A percentile compares a stretch with the other conserved stretches of the same genome.
Conservation (phyloP, 331 rosid genomes). For the Stylosanthes scabra region DNA sequence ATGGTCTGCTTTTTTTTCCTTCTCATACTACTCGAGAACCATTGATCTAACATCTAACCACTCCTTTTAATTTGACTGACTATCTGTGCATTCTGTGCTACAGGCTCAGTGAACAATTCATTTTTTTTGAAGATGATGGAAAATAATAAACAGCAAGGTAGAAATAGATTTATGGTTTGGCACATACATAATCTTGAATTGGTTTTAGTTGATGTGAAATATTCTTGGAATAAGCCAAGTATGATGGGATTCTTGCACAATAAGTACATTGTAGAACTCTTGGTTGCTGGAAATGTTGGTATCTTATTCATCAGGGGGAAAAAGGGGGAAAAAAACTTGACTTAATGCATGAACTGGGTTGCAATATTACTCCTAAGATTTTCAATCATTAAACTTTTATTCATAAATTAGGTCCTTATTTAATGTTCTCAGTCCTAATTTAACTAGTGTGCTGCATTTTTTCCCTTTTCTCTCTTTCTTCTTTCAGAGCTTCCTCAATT, state of each 20-base stretch:
- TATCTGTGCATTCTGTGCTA: constrained; percentile 37
- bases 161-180: constrained; percentile 18
- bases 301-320: not conserved
- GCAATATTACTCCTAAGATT: not conserved
- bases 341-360: constrained; percentile 5
- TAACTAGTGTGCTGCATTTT: constrained; percentile 27
- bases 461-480: not conserved
- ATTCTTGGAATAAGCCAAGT: constrained; percentile 14
- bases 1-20: constrained; percentile 55
- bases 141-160: constrained; percentile 86
- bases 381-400: not conserved
- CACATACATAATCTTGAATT: not conserved
- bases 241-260: not conserved
- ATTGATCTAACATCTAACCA: constrained; percentile 28
- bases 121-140: constrained; percentile 67
- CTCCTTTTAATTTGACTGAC: constrained; percentile 38
- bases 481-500: constrained; percentile 75
- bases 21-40: constrained; percentile 21
- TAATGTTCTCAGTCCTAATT: constrained; percentile 14
- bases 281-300: constrained; percentile 19
- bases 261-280: constrained; percentile 1
- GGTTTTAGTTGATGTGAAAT: not conserved
- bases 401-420: constrained; percentile 6
- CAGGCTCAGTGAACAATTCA: constrained; percentile 71
- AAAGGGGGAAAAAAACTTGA: no score